phyloP scores from a whole-genome alignment of 139 green algal genomes.

The Pycnococcus provasolii region DNA sequence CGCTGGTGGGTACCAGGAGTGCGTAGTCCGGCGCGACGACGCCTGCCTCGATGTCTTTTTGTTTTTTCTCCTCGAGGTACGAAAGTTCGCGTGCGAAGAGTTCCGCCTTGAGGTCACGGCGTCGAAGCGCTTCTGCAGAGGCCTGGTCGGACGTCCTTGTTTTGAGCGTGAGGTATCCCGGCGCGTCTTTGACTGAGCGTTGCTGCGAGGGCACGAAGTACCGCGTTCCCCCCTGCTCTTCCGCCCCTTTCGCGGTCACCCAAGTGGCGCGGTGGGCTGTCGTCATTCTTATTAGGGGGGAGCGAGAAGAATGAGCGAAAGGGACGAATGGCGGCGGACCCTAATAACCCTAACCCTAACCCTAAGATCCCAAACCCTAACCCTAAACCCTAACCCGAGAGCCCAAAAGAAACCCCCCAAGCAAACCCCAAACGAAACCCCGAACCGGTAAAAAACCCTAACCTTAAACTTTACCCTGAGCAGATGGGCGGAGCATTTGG shows the following conservation, averaged over 20 bases:
- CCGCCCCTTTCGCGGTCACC: constrained; percentile 36
- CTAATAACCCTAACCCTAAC: no score
- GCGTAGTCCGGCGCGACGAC: not conserved
- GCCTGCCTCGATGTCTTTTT: not conserved
- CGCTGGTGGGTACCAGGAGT: not conserved
- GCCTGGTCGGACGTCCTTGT: constrained; percentile 7
- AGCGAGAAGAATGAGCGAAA: no score
- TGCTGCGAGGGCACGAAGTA: constrained; percentile 34
- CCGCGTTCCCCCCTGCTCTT: constrained; percentile 41
- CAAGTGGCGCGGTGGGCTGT: constrained; percentile 42
- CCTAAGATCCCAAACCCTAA: no score
- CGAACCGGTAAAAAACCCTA: no score
- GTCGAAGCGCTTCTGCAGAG: not conserved
- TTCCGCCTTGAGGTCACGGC: not conserved
- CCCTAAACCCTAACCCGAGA: no score
- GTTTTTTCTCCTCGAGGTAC: not conserved
- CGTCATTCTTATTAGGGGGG: constrained; percentile 26
- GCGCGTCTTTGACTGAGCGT: constrained; percentile 32
- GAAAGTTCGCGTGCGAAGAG: not conserved
- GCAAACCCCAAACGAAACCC: no score
- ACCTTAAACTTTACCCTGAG: no score
- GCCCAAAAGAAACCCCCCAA: no score
- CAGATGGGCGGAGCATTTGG: no score
- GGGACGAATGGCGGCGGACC: no score
- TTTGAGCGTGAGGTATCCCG: constrained; percentile 35